These are phyloP conservation scores for Isoetes engelmannii DNA, from an alignment of 83 land plant genomes.

Conservation along the genomic window DNA sequence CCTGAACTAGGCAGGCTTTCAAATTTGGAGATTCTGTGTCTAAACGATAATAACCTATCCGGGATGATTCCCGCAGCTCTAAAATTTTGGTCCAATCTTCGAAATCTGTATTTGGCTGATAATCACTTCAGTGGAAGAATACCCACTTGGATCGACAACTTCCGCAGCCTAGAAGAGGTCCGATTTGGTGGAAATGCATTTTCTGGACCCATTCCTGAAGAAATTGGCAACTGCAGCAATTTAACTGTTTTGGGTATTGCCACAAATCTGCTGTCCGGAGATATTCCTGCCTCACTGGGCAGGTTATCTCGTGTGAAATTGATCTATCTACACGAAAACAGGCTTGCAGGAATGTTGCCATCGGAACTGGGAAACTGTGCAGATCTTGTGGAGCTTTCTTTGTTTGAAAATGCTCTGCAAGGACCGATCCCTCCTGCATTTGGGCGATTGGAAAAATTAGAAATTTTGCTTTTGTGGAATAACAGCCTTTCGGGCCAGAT, in stretches of 20 bases:
- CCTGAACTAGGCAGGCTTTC: conserved; percentile 39
- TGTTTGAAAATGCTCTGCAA: conserved; percentile 49
- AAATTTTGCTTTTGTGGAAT: conserved; percentile 50
- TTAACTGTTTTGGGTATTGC: conserved; percentile 48
- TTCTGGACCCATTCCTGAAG: conserved; percentile 39
- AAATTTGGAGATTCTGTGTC: conserved; percentile 47
- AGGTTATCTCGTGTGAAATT: conserved; percentile 40
- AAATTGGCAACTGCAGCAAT: conserved; percentile 33
- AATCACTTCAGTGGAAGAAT: conserved; percentile 8
- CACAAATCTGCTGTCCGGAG: conserved; percentile 48
- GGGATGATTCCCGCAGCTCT: conserved; percentile 50
- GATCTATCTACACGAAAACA: conserved; percentile 41
- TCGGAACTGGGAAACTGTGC: conserved; percentile 53
- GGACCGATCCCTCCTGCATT: conserved; percentile 52
- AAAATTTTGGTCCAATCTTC: not conserved
- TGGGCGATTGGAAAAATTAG: conserved; percentile 46
- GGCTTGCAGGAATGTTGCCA: conserved; percentile 57
- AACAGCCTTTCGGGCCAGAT: conserved; percentile 48
- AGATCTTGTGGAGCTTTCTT: conserved; percentile 39
- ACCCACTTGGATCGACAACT: conserved; percentile 23
- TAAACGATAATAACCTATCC: conserved; percentile 56
- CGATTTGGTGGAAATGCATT: conserved; percentile 58
- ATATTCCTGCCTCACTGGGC: conserved; percentile 47
- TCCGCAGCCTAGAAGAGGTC: conserved; percentile 26
- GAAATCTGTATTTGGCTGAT: not conserved